Evolutionary conservation across 148 eudicot species (phyloP).

Genomic region (Vaccinium vitisidaea): DNA sequence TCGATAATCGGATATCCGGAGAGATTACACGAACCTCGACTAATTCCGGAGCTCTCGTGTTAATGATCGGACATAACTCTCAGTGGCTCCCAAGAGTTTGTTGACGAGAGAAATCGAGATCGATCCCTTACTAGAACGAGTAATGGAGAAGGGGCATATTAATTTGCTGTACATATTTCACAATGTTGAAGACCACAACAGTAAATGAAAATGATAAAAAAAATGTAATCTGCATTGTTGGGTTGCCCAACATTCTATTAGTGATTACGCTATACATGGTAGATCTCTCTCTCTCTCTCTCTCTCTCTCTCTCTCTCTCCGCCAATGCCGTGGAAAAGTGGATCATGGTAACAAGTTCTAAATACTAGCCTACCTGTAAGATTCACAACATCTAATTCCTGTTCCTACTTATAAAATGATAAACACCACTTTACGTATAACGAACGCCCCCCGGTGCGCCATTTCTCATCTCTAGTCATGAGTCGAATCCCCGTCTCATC

Average conservation of each 20-base stretch:
- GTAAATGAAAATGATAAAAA: not conserved
- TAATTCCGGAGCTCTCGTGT: too few species aligned
- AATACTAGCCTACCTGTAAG: not conserved
- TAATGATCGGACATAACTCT: too few species aligned
- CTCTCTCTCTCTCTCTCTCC: not conserved
- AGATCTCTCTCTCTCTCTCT: slow-evolving; percentile 10
- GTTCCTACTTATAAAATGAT: not conserved
- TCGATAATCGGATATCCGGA: too few species aligned
- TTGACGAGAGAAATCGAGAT: too few species aligned
- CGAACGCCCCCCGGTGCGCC: too few species aligned
- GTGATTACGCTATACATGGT: slow-evolving; percentile 11
- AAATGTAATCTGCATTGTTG: not conserved
- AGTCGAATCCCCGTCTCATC: not conserved
- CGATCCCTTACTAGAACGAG: too few species aligned
- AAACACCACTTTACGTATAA: not conserved
- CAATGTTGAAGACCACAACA: not conserved
- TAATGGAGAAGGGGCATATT: too few species aligned
- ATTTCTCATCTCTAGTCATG: not conserved
- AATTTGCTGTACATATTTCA: not conserved
- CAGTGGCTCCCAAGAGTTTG: too few species aligned
- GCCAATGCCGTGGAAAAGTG: not conserved
- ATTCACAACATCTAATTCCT: not conserved
- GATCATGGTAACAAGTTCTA: slow-evolving; percentile 9
- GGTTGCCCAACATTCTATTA: not conserved
- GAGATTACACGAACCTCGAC: too few species aligned